Conservation (phyloP, 2,329 filamentous ascomycete species). For the Penicillium sclerotiorum region DNA sequence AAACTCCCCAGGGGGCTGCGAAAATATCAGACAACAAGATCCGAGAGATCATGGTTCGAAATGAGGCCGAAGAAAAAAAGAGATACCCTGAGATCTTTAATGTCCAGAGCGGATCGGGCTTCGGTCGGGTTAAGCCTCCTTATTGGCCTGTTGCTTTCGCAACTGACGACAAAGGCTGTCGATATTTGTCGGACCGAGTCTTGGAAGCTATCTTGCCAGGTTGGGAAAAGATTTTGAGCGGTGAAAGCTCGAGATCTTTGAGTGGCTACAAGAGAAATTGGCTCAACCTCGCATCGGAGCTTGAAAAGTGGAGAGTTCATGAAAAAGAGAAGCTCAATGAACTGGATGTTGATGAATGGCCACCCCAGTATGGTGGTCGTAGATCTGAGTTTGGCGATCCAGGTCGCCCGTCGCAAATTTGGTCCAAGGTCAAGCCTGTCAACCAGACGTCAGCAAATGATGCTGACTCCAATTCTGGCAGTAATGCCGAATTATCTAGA, state of each 20-base stretch:
- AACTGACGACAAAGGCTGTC: neutral
- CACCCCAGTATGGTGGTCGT: neutral
- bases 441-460: no score
- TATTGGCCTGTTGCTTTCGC: slow-evolving; percentile 2
- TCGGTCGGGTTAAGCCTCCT: neutral
- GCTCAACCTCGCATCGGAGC: neutral
- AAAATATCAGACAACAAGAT: neutral
- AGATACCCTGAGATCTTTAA: neutral
- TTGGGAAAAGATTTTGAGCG: neutral
- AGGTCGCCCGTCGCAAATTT: neutral
- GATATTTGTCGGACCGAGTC: neutral
- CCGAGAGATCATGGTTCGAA: neutral
- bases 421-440: neutral
- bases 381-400: neutral
- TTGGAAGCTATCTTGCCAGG: neutral
- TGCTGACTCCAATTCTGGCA: no score
- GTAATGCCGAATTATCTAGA: no score
- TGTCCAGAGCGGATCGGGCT: neutral
- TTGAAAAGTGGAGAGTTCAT: no score
- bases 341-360: neutral
- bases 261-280: neutral
- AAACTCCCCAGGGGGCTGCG: no score
- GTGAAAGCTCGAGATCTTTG: neutral
- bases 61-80: neutral
- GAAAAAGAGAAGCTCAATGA: neutral